Evolutionary conservation across 2,329 filamentous ascomycete genomes (phyloP).

Genomic region (Knufia fluminis): DNA sequence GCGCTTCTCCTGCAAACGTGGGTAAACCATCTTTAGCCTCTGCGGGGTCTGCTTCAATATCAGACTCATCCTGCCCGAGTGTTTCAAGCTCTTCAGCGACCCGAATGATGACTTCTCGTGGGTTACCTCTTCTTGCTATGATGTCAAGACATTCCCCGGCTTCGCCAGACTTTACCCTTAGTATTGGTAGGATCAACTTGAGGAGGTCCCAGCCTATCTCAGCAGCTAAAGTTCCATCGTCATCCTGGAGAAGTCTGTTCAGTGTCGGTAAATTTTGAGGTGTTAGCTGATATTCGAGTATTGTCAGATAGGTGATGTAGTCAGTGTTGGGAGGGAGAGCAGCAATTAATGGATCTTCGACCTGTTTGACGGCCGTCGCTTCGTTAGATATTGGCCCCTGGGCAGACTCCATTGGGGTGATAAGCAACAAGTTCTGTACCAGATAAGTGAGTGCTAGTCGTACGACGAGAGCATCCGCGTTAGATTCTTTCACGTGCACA

Average conservation of each 20-base stretch:
- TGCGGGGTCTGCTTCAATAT: slow-evolving; percentile 26
- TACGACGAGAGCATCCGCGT: too few relatives aligned
- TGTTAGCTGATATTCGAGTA: slow-evolving; percentile 56
- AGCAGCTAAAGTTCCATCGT: slow-evolving; percentile 50
- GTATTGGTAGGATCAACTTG: slow-evolving; percentile 50
- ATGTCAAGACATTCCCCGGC: slow-evolving; percentile 52
- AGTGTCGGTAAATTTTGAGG: slow-evolving; percentile 48
- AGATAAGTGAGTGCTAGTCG: too few relatives aligned
- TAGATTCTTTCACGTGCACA: too few relatives aligned
- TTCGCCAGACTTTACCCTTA: slow-evolving; percentile 35
- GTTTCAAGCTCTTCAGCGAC: slow-evolving; percentile 53
- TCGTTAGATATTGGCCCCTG: neutral
- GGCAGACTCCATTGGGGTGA: neutral
- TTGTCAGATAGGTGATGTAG: slow-evolving; percentile 57
- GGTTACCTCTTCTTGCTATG: slow-evolving; percentile 53
- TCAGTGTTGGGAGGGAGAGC: slow-evolving; percentile 54
- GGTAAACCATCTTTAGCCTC: slow-evolving; percentile 17
- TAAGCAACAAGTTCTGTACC: neutral
- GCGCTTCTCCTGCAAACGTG: slow-evolving; percentile 23
- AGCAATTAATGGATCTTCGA: slow-evolving; percentile 42
- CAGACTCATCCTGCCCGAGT: slow-evolving; percentile 40
- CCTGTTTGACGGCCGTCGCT: neutral
- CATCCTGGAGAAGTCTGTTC: slow-evolving; percentile 52
- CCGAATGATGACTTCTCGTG: slow-evolving; percentile 54
- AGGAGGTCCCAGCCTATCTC: slow-evolving; percentile 61